Base-by-base conservation (phyloP, 2,329 filamentous ascomycete genomes). In the Clarireedia hainanense region DNA sequence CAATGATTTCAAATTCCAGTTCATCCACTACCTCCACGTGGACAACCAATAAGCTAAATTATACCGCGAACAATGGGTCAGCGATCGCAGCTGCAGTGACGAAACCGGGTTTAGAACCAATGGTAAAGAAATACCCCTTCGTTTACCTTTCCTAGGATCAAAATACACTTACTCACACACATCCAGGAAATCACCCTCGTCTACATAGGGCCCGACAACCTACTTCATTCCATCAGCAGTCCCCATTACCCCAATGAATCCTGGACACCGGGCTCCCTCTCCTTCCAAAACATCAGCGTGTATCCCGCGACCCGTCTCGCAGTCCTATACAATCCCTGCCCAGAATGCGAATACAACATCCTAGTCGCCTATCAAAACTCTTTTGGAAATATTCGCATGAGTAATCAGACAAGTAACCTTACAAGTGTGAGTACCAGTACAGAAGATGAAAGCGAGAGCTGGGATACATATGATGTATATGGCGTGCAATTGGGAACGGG, bases 171-270 rank as follows among this genome's bases (percentile, higher is more conserved):
- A 6, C 17, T 49, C 50, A 42, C 52, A 30, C 14, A 30, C 1
- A 12, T 17, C n/a, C 42, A 60, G 56, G 56, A 58, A 55, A 60
- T 60, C 47, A 60, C 45, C 27, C 43, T 60, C 20, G 54, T 54
- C 46, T 60, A 60, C 42, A 58, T 53, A 10, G 56, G 56, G 15
- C 7, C 43, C 1, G 53, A 58, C 24, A 47, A 54, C 39, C 10
- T 58, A n/a, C n/a, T 60, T 24, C 58, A 60, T 30, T 30, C 27
- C 20, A 56, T 58, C 40, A 17, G 54, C 14, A 56, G 53, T 26
- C 58, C 58, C 42, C 47, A 56, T 26, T 51, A 37, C 7, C 26
- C 17, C 7, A 52, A 36, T 3, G 37, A 48, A 15, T 20, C 30
- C 14, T 60, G 58, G 58, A 27, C 20, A 9, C 9, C 30, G 37